A percentile compares a stretch with the other conserved stretches of the same genome.
These are phyloP conservation scores for Backusella tuberculispora DNA, from an alignment of 192 early-diverging fungal genomes.

Conservation along the genomic window DNA sequence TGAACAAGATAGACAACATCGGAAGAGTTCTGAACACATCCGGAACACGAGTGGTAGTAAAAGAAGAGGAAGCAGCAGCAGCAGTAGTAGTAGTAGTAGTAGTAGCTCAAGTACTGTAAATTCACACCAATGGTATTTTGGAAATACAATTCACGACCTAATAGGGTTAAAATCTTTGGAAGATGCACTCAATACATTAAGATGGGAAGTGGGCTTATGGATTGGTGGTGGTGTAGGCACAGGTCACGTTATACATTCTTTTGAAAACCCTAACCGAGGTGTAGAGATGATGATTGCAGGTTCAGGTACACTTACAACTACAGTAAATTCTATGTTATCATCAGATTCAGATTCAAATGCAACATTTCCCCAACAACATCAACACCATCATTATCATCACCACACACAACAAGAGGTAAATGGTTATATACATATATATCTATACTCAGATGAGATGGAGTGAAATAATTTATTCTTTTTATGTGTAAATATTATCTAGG, in stretches of 20 bases:
- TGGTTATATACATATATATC: not conserved
- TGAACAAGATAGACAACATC: not conserved
- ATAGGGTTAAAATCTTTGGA: conserved; percentile 18
- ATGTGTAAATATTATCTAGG: no score
- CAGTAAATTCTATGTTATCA: not conserved
- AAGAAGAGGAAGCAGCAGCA: not conserved
- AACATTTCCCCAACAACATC: not conserved
- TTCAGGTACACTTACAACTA: conserved; percentile 16
- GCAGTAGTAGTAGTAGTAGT: not conserved
- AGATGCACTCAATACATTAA: conserved; percentile 15
- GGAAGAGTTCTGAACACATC: not conserved
- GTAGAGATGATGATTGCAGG: conserved; percentile 31
- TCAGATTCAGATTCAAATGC: no score
- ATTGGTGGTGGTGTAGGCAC: conserved; percentile 33
- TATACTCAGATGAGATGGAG: not conserved
- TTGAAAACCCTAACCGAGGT: conserved; percentile 25
- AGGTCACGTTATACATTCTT: conserved; percentile 28
- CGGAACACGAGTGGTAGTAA: not conserved
- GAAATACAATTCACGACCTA: conserved; percentile 15
- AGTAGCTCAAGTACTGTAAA: not conserved
- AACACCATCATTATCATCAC: not conserved
- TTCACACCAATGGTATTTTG: not conserved
- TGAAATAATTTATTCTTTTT: not conserved
- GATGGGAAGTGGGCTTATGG: conserved; percentile 26
- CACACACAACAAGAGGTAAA: conserved; percentile 20